phyloP scores from a whole-genome alignment of 805 yeast species.

The Kluyveromyces aestuarii region DNA sequence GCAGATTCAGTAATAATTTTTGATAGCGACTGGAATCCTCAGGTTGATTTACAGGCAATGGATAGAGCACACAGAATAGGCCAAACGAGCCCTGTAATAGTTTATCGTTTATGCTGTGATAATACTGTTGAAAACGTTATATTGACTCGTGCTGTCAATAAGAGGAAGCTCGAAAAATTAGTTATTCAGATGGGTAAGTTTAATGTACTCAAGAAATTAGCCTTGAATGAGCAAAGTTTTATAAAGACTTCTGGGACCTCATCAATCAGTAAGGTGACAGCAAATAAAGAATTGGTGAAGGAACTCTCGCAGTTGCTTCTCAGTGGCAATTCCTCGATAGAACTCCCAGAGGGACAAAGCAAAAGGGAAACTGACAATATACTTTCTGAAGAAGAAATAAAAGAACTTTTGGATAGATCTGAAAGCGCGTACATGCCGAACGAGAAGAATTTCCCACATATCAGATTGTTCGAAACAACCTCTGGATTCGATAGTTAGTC shows the following conservation, averaged over 20 bases:
- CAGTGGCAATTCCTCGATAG: conserved; percentile 33
- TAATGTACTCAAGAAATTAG: conserved; percentile 33
- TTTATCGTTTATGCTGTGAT: conserved; percentile 67
- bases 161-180: conserved; percentile 67
- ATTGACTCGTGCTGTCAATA: conserved; percentile 68
- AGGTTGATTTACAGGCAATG: conserved; percentile 92
- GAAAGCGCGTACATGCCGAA: conserved; percentile 32
- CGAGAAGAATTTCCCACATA: conserved; percentile 25
- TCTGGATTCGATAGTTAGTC: conserved; percentile 11
- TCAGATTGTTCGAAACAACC: conserved; percentile 32
- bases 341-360: conserved; percentile 21
- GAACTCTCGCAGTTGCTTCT: conserved; percentile 35
- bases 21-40: conserved; percentile 97
- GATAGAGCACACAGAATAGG: conserved; percentile 94
- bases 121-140: conserved; percentile 81
- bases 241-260: conserved; percentile 11
- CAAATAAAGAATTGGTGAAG: conserved; percentile 28
- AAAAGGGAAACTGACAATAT: conserved; percentile 13
- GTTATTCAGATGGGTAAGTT: conserved; percentile 62
- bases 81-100: conserved; percentile 72
- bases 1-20: conserved; percentile 88
- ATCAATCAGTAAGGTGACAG: conserved; percentile 12
- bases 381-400: conserved; percentile 36
- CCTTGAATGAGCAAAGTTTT: conserved; percentile 25
- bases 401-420: conserved; percentile 42